Percentiles rank a stretch among this genome's conserved stretches.
phyloP scores from a whole-genome alignment of 2,329 filamentous ascomycete species.

The Fusarium continuum region DNA sequence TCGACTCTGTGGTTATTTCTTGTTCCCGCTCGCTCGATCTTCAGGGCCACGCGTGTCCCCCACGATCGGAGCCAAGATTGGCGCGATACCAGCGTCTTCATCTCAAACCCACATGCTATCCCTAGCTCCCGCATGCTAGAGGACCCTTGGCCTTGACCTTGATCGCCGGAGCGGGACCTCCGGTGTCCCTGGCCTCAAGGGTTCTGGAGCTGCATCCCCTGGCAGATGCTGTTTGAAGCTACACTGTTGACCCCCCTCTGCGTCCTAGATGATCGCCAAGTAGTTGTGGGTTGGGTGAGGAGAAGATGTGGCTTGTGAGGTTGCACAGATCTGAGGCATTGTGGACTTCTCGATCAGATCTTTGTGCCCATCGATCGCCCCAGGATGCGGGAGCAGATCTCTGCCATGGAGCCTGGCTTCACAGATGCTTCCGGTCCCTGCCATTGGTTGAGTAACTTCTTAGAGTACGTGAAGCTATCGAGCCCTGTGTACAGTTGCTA shows the following conservation, averaged over 20 bases:
- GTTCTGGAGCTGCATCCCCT: constrained; percentile 4
- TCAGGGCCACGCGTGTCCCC: not conserved
- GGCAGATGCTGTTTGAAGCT: not conserved
- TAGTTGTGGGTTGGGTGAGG: not conserved
- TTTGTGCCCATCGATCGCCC: not conserved
- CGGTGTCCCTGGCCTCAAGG: not conserved
- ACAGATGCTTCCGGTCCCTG: not conserved
- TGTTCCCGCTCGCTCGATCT: constrained; percentile 17
- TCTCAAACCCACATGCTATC: not conserved
- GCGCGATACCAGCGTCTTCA: not conserved
- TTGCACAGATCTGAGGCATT: constrained; percentile 18
- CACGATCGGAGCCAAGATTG: constrained; percentile 12
- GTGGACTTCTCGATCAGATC: constrained; percentile 9
- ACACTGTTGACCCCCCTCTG: constrained; percentile 8
- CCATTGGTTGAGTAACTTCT: constrained; percentile 6
- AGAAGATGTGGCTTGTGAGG: constrained; percentile 12
- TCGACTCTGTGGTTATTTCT: not conserved
- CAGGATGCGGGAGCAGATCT: constrained; percentile 4
- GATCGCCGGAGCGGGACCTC: constrained; percentile 13
- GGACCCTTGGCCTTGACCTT: constrained; percentile 14
- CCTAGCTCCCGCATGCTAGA: constrained; percentile 4
- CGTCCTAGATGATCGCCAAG: not conserved
- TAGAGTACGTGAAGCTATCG: not conserved
- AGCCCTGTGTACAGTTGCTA: not conserved
- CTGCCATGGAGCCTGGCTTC: not conserved